Base-by-base conservation (phyloP, 495 filamentous ascomycete species). In the Aspergillus sclerotiicarbonarius region DNA sequence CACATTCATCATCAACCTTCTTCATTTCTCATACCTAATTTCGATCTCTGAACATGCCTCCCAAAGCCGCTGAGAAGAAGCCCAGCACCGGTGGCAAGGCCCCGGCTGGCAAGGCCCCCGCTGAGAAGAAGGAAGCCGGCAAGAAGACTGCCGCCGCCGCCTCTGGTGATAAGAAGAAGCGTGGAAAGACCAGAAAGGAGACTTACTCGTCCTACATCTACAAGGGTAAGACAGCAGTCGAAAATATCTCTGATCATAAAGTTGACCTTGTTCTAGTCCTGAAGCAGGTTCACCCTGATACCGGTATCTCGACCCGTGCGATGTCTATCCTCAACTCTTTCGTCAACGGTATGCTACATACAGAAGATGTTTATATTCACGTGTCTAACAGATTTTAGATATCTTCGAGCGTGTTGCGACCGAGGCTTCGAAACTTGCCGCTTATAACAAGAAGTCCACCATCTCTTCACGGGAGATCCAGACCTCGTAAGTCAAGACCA, bases 361-460 rank as follows among this genome's bases (percentile, higher is more conserved):
- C 1, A n/a, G 30, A 6, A 51, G 9, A 20, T 21, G 37, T 20
- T 44, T 55, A 32, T 4, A 18, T 49, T 45, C 51, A 25, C 29
- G 21, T 21, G 52, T 53, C 57, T 65, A 44, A 66, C 50, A 20
- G n/a, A 20, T 60, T 53, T 57, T 51, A 97, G 92, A 98, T 71
- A 98, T 98, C 74, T 98, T 98, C 77, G 94, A 98, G 87, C 95
- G 94, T 66, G 94, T 98, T 66, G 94, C 94, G 50, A 98, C 94
- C 54, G 94, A 98, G 78, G 94, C 94, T 44, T 96, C 91, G 72
- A 98, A 98, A 87, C 86, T 98, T 48, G 94, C 94, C 65, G 95
- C 94, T 53, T 98, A 98, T 84, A 98, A 98, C 88, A 98, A 98
- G 90, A 98, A 98, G 84, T 97, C 93, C 46, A 98, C 94, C 78